Conservation (phyloP, 371 early-diverging fungal genomes). For the Mucor piriformis region DNA sequence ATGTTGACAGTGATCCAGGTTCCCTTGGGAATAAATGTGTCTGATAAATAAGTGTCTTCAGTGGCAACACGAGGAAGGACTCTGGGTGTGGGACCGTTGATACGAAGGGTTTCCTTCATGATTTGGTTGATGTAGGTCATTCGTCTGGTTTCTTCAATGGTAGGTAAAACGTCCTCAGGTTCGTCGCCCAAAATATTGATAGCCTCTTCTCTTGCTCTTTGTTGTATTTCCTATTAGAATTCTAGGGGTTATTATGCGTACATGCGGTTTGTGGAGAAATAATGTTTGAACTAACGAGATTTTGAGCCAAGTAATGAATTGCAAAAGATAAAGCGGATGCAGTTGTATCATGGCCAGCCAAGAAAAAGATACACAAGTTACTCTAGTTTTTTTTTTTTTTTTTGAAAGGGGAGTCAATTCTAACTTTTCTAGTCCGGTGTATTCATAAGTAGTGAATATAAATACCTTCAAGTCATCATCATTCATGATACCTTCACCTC, state of each 20-base stretch:
- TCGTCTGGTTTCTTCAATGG: constrained; percentile 41
- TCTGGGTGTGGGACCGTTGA: constrained; percentile 12
- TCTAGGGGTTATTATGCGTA: too few relatives aligned
- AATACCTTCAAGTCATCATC: constrained; percentile 18
- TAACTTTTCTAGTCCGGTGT: too few relatives aligned
- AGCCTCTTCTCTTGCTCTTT: constrained; percentile 53
- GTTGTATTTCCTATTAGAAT: constrained; percentile 43
- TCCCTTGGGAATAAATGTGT: constrained; percentile 52
- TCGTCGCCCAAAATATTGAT: constrained; percentile 49
- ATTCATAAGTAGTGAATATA: too few relatives aligned
- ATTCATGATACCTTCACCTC: constrained; percentile 8
- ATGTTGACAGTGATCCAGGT: constrained; percentile 43
- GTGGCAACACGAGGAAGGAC: constrained; percentile 21
- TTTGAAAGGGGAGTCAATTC: not conserved
- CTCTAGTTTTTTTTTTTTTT: not conserved
- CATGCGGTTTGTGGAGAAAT: too few relatives aligned
- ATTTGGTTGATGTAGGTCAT: constrained; percentile 48
- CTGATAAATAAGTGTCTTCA: constrained; percentile 44
- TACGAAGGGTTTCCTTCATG: constrained; percentile 17
- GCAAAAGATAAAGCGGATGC: constrained; percentile 34
- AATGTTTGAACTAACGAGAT: constrained; percentile 29
- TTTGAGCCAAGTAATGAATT: constrained; percentile 25
- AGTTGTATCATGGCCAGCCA: constrained; percentile 22
- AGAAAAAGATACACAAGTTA: constrained; percentile 11
- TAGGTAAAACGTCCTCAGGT: constrained; percentile 40